Evolutionary conservation across 257 asterid species (phyloP).

Genomic region (Solanum chiquidenum): DNA sequence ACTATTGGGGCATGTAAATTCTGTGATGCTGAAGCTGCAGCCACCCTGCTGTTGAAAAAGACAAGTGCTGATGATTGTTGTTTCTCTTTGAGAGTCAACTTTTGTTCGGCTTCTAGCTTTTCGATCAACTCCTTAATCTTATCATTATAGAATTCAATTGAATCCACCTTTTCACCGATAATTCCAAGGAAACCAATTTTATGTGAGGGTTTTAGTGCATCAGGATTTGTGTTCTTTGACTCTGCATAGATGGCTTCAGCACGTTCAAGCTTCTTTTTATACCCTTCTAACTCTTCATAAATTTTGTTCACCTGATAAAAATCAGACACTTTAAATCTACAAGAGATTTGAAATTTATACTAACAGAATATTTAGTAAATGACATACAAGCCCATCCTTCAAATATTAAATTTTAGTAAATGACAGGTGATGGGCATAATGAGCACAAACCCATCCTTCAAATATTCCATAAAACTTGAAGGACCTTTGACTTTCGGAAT

Average conservation of each 20-base stretch:
- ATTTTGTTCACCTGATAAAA: slow-evolving; percentile 56
- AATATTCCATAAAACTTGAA: not conserved
- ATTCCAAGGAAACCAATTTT: slow-evolving; percentile 74
- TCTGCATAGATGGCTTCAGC: slow-evolving; percentile 53
- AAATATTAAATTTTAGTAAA: not conserved
- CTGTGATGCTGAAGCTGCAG: slow-evolving; percentile 86
- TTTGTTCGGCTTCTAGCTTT: slow-evolving; percentile 63
- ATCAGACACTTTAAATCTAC: not conserved
- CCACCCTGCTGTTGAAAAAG: slow-evolving; percentile 58
- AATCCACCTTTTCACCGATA: slow-evolving; percentile 65
- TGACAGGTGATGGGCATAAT: not conserved
- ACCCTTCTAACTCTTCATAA: slow-evolving; percentile 60
- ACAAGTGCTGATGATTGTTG: slow-evolving; percentile 69
- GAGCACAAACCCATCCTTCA: not conserved
- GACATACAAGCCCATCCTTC: not conserved
- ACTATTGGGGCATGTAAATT: slow-evolving; percentile 63
- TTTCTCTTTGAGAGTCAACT: slow-evolving; percentile 60
- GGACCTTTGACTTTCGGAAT: not conserved
- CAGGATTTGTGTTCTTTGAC: slow-evolving; percentile 47
- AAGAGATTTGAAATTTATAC: not conserved
- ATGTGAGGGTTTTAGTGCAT: slow-evolving; percentile 55
- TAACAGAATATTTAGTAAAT: not conserved
- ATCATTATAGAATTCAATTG: slow-evolving; percentile 58
- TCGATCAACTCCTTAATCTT: slow-evolving; percentile 50
- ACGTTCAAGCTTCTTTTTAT: slow-evolving; percentile 66